Evolutionary conservation across 345 rosid genomes (phyloP).

Genomic region (Moricandia arvensis): DNA sequence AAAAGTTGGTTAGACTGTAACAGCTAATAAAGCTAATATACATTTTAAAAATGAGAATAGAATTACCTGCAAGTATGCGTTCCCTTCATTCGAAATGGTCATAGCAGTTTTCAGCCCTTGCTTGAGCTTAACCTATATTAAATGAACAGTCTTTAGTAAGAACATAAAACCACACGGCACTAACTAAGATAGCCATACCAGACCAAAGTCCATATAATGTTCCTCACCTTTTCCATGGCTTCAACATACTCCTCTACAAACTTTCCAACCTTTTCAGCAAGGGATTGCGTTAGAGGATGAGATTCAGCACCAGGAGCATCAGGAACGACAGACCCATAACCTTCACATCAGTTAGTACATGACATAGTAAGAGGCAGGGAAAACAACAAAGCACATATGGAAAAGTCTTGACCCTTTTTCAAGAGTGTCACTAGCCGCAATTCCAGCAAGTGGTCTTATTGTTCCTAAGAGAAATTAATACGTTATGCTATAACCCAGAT

Average conservation of each 20-base stretch:
- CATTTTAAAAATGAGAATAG: not conserved
- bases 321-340: conserved; percentile 84
- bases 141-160: conserved; percentile 2
- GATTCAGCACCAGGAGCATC: conserved; percentile 78
- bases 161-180: conserved; percentile 1
- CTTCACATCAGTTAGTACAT: conserved; percentile 46
- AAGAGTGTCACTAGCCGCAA: conserved; percentile 9
- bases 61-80: conserved; percentile 78
- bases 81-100: conserved; percentile 88
- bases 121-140: conserved; percentile 81
- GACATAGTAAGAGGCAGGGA: not conserved
- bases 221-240: conserved; percentile 89
- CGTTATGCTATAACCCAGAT: no score
- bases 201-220: not conserved
- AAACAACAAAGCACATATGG: conserved; percentile 11
- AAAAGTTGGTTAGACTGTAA: conserved; percentile 4
- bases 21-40: not conserved
- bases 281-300: conserved; percentile 41
- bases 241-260: conserved; percentile 66
- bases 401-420: not conserved
- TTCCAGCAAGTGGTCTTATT: not conserved
- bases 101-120: conserved; percentile 85
- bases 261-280: conserved; percentile 65
- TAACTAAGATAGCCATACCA: conserved; percentile 3
- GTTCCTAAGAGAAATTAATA: not conserved